Evolutionary conservation across 148 eudicot genomes (phyloP), one percentile per base, ranked within the genome.

Genomic region (Rhododendron simsii): DNA sequence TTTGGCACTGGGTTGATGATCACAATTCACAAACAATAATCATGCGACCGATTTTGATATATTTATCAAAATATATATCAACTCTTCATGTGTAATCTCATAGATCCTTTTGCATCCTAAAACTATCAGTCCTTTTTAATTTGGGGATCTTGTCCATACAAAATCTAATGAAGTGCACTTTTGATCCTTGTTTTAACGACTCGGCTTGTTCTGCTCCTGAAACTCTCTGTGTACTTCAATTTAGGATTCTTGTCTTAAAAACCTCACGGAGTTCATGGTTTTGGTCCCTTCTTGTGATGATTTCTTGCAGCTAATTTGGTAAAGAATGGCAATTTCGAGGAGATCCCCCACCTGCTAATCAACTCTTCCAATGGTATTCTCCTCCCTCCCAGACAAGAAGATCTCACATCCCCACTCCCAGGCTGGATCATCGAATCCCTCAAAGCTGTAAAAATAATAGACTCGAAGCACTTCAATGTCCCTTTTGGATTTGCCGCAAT

Each of bases 391-490:
- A 91, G 76, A 85, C 90, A 84, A 65, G 87, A 93, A 86, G 95
- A 91, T 75, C 35, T 80, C 16, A 90, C 55, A 77, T 93, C 95
- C 28, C 95, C 95, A 11, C 89, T 93, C 39, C 93, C 93, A 0
- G 95, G 95, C 50, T 93, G 95, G 93, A 87, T 93, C 16, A 85
- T 91, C 6, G 93, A 93, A 73, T 91, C 95, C 71, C 88, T 90
- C 45, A 93, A 93, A 86, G 90, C 95, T 0, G 90, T 91, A 33
- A 93, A 91, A 63, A 90, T 81, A 13, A 74, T 90, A 9, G 91
- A 90, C 88, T 86, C 81, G 57, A 85, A 74, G 78, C 78, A 74
- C 78, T 74, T 74, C 78, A 74, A 74, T 1, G 78, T 74, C 78
- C 44, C 78, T 11, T 30, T 7, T 33, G 78, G 78, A 20, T 35